A percentile compares a stretch with the other conserved stretches of the same genome.
Conservation (phyloP, 305 asterid genomes). For the Nicotiana rustica region DNA sequence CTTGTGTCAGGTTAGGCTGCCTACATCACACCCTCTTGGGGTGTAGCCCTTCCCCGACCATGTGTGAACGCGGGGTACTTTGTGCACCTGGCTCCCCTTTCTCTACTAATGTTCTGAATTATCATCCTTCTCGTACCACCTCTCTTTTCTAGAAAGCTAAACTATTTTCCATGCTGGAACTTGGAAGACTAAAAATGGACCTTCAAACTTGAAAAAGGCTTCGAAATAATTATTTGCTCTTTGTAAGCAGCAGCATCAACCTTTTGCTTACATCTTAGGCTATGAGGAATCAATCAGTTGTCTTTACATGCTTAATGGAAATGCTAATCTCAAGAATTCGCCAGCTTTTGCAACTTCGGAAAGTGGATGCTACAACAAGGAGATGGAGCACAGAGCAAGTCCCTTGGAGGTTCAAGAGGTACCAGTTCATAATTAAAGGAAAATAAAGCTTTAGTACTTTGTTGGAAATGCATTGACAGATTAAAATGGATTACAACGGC, state of each 20-base stretch:
- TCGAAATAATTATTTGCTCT: not conserved
- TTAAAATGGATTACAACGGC: not conserved
- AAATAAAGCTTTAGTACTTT: not conserved
- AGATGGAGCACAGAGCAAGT: slow-evolving; percentile 16
- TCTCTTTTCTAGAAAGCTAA: not conserved
- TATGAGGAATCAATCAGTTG: not conserved
- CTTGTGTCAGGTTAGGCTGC: too few relatives aligned
- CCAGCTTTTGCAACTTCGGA: not conserved
- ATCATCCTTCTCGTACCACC: not conserved
- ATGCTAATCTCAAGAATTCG: not conserved
- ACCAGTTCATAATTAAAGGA: not conserved
- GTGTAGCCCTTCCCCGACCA: too few relatives aligned
- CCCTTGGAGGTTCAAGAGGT: not conserved
- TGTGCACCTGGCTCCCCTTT: not conserved
- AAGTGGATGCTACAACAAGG: not conserved
- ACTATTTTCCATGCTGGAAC: not conserved
- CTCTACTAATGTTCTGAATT: not conserved
- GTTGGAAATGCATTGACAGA: slow-evolving; percentile 1
- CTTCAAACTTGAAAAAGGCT: slow-evolving; percentile 17
- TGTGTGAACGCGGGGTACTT: too few relatives aligned
- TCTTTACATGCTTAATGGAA: not conserved
- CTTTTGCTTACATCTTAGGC: not conserved
- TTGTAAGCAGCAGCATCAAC: not conserved
- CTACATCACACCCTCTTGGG: too few relatives aligned
- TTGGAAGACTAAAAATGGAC: not conserved